Evolutionary conservation across 192 early-diverging fungal species (phyloP).

Genomic region (Neocallimastix lanati): DNA sequence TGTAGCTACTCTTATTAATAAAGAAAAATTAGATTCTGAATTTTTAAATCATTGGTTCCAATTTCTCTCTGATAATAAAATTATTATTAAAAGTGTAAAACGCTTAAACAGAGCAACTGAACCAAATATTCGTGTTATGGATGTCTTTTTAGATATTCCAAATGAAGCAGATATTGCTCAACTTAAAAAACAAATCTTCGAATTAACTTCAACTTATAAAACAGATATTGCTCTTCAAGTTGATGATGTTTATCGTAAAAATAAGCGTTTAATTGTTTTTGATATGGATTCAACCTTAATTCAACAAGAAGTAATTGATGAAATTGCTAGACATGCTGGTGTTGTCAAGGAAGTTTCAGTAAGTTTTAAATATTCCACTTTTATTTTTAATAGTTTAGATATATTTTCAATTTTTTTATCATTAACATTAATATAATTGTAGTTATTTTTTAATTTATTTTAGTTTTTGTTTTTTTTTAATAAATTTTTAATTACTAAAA

Average conservation of each 20-base stretch:
- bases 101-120: neutral
- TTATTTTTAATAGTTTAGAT: too few relatives aligned
- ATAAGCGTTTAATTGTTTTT: conserved; percentile 91
- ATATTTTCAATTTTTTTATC: too few relatives aligned
- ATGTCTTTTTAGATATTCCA: neutral
- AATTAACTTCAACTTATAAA: conserved; percentile 22
- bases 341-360: conserved; percentile 84
- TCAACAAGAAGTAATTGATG: conserved; percentile 98
- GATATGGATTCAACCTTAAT: conserved; percentile 99
- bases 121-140: neutral
- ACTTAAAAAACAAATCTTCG: conserved; percentile 14
- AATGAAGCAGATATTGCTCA: neutral
- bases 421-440: too few relatives aligned
- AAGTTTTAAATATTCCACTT: conserved; percentile 13
- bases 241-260: conserved; percentile 65
- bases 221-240: conserved; percentile 75
- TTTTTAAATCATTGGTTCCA: neutral
- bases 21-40: neutral
- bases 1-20: neutral
- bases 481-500: too few relatives aligned
- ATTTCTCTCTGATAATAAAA: neutral
- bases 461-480: too few relatives aligned
- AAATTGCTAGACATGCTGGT: conserved; percentile 81
- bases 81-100: neutral
- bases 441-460: too few relatives aligned